A percentile compares a stretch with the other conserved stretches of the same genome.
Evolutionary conservation across 1,284 basidiomycete species (phyloP).

Genomic region (Spongiforma sp.): DNA sequence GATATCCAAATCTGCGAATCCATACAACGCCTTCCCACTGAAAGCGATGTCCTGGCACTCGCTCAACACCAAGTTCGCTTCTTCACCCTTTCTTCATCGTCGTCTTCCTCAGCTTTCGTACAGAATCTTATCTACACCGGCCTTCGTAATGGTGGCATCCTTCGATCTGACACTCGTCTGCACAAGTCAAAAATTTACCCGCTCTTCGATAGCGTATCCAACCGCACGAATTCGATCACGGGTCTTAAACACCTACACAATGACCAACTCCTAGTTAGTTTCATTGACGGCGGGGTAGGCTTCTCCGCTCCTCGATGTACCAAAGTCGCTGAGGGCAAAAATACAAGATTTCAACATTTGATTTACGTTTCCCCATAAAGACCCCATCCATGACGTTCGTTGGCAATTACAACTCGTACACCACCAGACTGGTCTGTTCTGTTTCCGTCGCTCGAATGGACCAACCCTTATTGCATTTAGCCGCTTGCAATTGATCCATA

Average conservation of each 20-base stretch:
- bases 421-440: constrained; percentile 50
- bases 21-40: constrained; percentile 47
- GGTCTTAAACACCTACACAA: constrained; percentile 56
- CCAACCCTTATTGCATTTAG: constrained; percentile 41
- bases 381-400: constrained; percentile 52
- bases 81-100: background rate
- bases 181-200: constrained; percentile 40
- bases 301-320: background rate
- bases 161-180: constrained; percentile 64
- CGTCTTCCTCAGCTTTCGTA: background rate
- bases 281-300: constrained; percentile 65
- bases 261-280: constrained; percentile 58
- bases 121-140: constrained; percentile 66
- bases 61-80: constrained; percentile 52
- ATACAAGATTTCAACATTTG: constrained; percentile 66
- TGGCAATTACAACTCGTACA: constrained; percentile 63
- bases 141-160: constrained; percentile 61
- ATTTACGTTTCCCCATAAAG: constrained; percentile 60
- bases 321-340: constrained; percentile 4
- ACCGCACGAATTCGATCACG: constrained; percentile 49
- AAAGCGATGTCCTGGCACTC: constrained; percentile 67
- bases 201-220: constrained; percentile 46
- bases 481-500: constrained; percentile 63
- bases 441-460: too few species aligned
- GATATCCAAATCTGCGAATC: constrained; percentile 49